Evolutionary conservation across 257 asterid species (phyloP), one percentile per base, ranked within the genome.

Genomic region (Przewalskia tangutica): DNA sequence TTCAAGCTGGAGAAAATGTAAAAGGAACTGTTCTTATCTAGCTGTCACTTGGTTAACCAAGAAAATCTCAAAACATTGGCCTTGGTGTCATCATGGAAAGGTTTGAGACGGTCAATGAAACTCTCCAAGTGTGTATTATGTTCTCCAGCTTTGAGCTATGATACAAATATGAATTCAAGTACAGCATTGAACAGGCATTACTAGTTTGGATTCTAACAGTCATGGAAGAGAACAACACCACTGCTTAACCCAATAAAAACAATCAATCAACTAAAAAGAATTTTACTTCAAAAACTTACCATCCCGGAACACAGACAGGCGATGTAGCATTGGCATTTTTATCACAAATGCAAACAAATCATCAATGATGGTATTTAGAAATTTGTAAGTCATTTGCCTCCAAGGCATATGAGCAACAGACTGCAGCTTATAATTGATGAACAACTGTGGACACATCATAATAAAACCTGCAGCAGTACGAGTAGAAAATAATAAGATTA

Each of bases 301-400:
- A 88, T 95, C 99, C 79, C 99, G 98, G 92, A 95, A 95, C 85
- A 95, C 99, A 6, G 99, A 95, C 40, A 95, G 98, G 11, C 99
- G 94, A 85, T 95, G 99, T 27, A 95, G 91, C 67, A 81, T 86
- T 3, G 99, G 99, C 99, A 95, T 95, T 89, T 95, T 95, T 55
- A 95, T 95, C 55, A 95, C 99, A 27, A 95, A 95, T 10, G 99
- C 99, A 85, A 95, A 95, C 85, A 95, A 97, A 86, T 95, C 99
- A 76, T 95, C 99, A n/a, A 95, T 95, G 51, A 95, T 95, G 20
- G 98, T 95, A 88, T 95, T 95, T 36, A 95, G 86, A 59, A 95
- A 95, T 86, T 94, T 94, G 97, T 95, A 95, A 5, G 99, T 95
- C 99, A 95, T 95, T 85, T 95, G 99, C 89, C 99, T 94, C 99